Evolutionary conservation across 1,284 basidiomycete species (phyloP), one percentile per base, ranked within the genome.

Genomic region (Fomitopsis pinicola): DNA sequence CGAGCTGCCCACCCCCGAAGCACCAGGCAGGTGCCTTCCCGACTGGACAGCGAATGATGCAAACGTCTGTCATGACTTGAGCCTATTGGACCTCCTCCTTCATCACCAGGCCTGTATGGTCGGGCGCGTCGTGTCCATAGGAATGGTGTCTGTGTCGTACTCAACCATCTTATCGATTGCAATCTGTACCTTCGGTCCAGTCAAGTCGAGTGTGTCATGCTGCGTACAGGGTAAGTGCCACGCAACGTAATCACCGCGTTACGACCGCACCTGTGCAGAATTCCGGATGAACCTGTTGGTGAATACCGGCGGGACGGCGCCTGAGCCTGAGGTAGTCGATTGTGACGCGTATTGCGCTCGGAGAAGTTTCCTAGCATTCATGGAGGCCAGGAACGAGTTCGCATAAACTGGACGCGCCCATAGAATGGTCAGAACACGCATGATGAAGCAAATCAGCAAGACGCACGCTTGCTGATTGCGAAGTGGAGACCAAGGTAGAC

Each of bases 101-200:
- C 26, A 30, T 26, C 19, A 46, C 26, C 9, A 28, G 26, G 2
- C 4, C 6, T 5, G 8, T 17, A 1, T 14, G 28, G 33, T 14
- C 14, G 5, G 15, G 15, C 8, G 28, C 30, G 50, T n/a, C 33
- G 14, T 10, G 14, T 26, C 56, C 10, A 59, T 55, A 8, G 59
- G 53, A 55, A 19, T 19, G 7, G 68, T 66, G 59, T 70, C 70
- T n/a, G 63, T 55, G 33, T 63, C 65, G 58, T 61, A 66, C 57
- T 68, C 68, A 26, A 72, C 59, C 14, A 68, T 70, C 64, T 71
- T 67, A 64, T 72, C 66, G 28, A 72, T 66, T 44, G 64, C 69
- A 62, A 72, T 70, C 62, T 72, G 66, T 62, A 69, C 59, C 50
- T 62, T 62, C 50, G 64, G 62, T 38, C 62, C 45, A 15, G 48